Conservation (phyloP, 129 eudicot species). For the Cynara cardunculus region DNA sequence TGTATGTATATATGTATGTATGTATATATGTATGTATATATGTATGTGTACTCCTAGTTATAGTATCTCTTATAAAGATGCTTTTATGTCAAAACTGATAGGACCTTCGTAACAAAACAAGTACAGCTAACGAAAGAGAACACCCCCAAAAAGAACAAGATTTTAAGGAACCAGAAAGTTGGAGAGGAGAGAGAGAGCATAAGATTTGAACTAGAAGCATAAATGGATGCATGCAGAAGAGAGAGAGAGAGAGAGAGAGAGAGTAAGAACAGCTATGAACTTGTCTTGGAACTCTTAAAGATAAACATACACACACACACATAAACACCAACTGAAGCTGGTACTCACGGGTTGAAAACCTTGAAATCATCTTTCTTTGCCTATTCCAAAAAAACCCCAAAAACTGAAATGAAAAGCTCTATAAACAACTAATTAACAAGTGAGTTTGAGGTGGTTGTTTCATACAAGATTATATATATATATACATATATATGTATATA, state of each 20-base stretch:
- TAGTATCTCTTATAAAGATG: constrained; percentile 18
- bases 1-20: too few relatives aligned
- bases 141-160: constrained; percentile 18
- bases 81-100: constrained; percentile 30
- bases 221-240: constrained; percentile 12
- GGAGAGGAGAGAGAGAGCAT: constrained; percentile 6
- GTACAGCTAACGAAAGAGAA: constrained; percentile 22
- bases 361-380: background rate
- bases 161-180: constrained; percentile 23
- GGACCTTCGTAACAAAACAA: constrained; percentile 24
- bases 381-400: background rate
- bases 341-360: background rate
- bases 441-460: constrained; percentile 2
- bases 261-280: background rate
- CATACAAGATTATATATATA: background rate
- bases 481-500: too few relatives aligned
- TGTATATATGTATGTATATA: too few relatives aligned
- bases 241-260: background rate
- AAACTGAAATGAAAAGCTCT: background rate
- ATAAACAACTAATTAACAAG: constrained; percentile 4
- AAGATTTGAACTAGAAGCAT: background rate
- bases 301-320: constrained; percentile 1
- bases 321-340: background rate
- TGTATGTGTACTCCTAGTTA: background rate
- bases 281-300: background rate